phyloP scores from a whole-genome alignment of 2,329 filamentous ascomycete species.

The Pseudogymnoascus sp. region DNA sequence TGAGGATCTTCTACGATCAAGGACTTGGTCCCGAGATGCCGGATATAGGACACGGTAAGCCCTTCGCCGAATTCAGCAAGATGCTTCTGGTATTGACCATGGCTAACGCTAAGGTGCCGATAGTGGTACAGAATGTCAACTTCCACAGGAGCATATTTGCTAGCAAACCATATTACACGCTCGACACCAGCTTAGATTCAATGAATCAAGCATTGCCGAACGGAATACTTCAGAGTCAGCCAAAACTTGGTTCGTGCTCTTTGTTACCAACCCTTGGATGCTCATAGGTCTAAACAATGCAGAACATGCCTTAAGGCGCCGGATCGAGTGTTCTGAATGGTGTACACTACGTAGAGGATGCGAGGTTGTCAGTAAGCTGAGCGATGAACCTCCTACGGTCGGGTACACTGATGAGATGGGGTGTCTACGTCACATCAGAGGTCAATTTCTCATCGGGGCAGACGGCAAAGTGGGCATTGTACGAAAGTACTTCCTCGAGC shows the following conservation, averaged over 20 bases:
- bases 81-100: background rate
- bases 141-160: slow-evolving; percentile 8
- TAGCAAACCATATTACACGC: background rate
- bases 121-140: slow-evolving; percentile 5
- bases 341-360: no score
- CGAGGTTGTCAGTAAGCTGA: no score
- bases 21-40: slow-evolving; percentile 9
- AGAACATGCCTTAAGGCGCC: no score
- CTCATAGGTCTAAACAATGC: background rate
- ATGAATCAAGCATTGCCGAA: slow-evolving; percentile 3
- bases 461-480: slow-evolving; percentile 13
- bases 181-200: background rate
- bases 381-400: no score
- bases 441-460: slow-evolving; percentile 12
- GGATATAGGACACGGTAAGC: background rate
- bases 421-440: background rate
- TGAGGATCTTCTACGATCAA: slow-evolving; percentile 10
- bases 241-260: slow-evolving; percentile 5
- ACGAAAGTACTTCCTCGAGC: slow-evolving; percentile 14
- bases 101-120: background rate
- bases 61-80: background rate
- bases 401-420: no score
- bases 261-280: background rate
- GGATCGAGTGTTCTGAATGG: no score
- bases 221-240: slow-evolving; percentile 9